A percentile compares a stretch with the other conserved stretches of the same genome.
Conservation (phyloP, 495 filamentous ascomycete species). For the Pseudoneurospora amorphoporcata region DNA sequence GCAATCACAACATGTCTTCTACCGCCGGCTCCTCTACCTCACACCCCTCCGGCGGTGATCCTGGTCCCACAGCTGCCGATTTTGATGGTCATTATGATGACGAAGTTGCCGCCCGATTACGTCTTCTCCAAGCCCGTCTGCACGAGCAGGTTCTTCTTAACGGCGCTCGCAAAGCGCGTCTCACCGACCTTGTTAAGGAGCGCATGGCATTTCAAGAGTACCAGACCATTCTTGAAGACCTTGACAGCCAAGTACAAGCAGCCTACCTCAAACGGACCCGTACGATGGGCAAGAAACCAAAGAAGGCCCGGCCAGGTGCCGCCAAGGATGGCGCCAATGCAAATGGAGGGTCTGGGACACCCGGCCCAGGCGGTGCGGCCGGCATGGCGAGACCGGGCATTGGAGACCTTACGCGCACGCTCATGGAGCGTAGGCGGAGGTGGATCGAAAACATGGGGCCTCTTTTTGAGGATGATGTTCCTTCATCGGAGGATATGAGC, state of each 20-base stretch:
- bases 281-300: slow-evolving; percentile 83
- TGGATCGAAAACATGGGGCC: slow-evolving; percentile 84
- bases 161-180: slow-evolving; percentile 75
- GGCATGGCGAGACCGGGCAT: slow-evolving; percentile 69
- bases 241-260: slow-evolving; percentile 89
- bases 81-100: slow-evolving; percentile 90
- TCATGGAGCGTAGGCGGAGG: slow-evolving; percentile 79
- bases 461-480: slow-evolving; percentile 64
- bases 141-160: slow-evolving; percentile 74
- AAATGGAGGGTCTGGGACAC: slow-evolving; percentile 42
- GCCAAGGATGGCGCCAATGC: slow-evolving; percentile 40
- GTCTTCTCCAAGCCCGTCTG: slow-evolving; percentile 71
- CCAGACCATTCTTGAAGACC: slow-evolving; percentile 89
- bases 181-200: slow-evolving; percentile 78
- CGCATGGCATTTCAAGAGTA: slow-evolving; percentile 94
- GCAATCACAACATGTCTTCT: slow-evolving; percentile 60
- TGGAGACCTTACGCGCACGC: slow-evolving; percentile 74
- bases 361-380: slow-evolving; percentile 36
- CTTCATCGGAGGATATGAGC: background rate
- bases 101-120: slow-evolving; percentile 81
- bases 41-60: slow-evolving; percentile 14
- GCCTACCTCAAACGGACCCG: slow-evolving; percentile 95
- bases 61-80: slow-evolving; percentile 35
- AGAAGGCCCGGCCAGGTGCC: slow-evolving; percentile 68
- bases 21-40: slow-evolving; percentile 38